Base-by-base conservation (phyloP, 2,329 filamentous ascomycete genomes). In the Magnaporthiopsis incrustans region DNA sequence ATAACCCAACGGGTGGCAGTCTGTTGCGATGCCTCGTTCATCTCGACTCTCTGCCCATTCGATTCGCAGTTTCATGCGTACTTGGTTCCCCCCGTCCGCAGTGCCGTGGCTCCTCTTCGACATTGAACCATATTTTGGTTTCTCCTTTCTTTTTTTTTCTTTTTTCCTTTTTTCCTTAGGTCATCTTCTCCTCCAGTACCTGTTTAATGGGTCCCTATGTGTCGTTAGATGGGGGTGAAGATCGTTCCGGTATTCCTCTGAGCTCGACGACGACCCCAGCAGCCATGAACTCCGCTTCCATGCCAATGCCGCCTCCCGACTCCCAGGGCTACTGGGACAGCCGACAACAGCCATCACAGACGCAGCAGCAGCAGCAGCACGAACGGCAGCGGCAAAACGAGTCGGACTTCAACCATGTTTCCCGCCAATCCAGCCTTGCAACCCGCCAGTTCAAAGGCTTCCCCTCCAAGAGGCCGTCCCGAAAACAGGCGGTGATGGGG, bases 381-480 rank as follows among this genome's bases (percentile, higher is more conserved):
- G 38, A 57, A 18, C 27, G 30, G 32, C 27, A 18, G 32, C 18
- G 12, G 11, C 60, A 62, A n/a, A 22, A 57, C 27, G 15, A 32
- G 22, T 22, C 8, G 11, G 32, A 18, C 25, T 27, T 59, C 18
- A 22, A 11, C 32, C 57, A 57, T 32, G 4, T 5, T 27, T 25
- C 8, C 30, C 44, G 27, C 27, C 60, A 32, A 22, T 27, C 50
- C 11, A 57, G 18, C 10, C 25, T 26, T 25, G 44, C 35, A 14
- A n/a, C 60, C 22, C 26, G 27, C 50, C 26, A 53, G 56, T 62
- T 62, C 44, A 62, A 44, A 53, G 60, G 60, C 27, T 62, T 62
- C 32, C 60, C 60, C 26, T 44, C 60, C 26, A 62, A 62, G 32
- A 62, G 27, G 27, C 44, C 60, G 60, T 62, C 60, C 4, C 26